A percentile compares a stretch with the other conserved stretches of the same genome.
These are phyloP conservation scores for Gnomoniopsis sp. DNA, from an alignment of 2,329 filamentous ascomycete genomes.

Conservation along the genomic window DNA sequence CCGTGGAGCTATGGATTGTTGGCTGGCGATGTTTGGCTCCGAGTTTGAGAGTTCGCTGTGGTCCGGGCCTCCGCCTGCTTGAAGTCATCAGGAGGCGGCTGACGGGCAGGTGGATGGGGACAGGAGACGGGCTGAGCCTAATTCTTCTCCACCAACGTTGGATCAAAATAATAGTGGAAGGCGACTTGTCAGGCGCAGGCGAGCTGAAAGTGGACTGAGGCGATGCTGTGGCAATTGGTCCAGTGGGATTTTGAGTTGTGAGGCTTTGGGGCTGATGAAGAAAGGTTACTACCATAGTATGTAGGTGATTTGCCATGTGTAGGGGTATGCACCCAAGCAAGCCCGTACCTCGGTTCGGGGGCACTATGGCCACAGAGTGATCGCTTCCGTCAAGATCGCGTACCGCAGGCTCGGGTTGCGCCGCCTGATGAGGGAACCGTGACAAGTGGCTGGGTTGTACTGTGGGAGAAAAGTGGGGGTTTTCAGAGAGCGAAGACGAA, in stretches of 20 bases:
- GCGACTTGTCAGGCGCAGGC: too few species aligned
- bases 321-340: not conserved
- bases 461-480: not conserved
- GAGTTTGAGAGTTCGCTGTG: not conserved
- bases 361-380: conserved; percentile 4
- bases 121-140: not conserved
- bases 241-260: not conserved
- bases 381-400: not conserved
- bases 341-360: not conserved
- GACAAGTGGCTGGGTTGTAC: not conserved
- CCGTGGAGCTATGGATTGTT: not conserved
- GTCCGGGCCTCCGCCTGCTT: not conserved
- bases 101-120: not conserved
- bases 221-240: not conserved
- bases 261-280: not conserved
- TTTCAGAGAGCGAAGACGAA: not conserved
- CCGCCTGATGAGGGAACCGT: not conserved
- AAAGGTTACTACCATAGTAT: not conserved
- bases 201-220: not conserved
- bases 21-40: not conserved
- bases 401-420: conserved; percentile 11
- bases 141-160: not conserved
- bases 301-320: not conserved
- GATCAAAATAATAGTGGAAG: too few species aligned
- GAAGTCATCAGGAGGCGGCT: not conserved